These are phyloP conservation scores for Aspergillus ustus DNA, from an alignment of 2,329 filamentous ascomycete species.

Conservation along the genomic window DNA sequence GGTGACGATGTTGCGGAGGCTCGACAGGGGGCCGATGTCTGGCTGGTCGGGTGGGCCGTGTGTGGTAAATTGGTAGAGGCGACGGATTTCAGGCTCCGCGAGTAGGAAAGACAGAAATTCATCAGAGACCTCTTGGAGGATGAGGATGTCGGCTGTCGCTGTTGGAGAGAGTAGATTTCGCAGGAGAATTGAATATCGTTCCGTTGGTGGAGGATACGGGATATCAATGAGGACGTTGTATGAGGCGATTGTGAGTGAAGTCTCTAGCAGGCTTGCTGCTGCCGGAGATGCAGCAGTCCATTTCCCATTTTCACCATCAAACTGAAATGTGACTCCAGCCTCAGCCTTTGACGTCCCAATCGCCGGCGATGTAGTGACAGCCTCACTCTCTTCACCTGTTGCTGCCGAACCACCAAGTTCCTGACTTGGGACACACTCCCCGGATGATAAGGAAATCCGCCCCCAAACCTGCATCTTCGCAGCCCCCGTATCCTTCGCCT, in stretches of 20 bases:
- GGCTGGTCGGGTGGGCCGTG: conserved; percentile 14
- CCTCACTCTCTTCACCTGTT: not conserved
- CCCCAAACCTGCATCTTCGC: conserved; percentile 11
- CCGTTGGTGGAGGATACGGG: conserved; percentile 6
- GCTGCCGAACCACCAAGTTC: not conserved
- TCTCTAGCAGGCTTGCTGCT: not conserved
- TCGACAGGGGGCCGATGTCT: conserved; percentile 7
- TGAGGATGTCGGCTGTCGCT: conserved; percentile 10
- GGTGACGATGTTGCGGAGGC: conserved; percentile 16
- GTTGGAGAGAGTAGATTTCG: conserved; percentile 2
- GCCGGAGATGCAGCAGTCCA: not conserved
- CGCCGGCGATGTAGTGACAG: not conserved
- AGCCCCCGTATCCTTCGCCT: not conserved
- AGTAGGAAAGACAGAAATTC: conserved; percentile 15
- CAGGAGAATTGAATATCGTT: conserved; percentile 9
- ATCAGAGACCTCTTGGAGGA: conserved; percentile 13
- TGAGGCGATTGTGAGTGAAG: conserved; percentile 4
- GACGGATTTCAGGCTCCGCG: not conserved
- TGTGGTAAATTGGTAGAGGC: conserved; percentile 6
- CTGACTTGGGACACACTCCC: not conserved
- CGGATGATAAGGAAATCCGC: not conserved
- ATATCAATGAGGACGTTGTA: conserved; percentile 16
- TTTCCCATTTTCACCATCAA: not conserved
- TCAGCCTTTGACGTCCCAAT: not conserved
- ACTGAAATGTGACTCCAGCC: not conserved